These are phyloP conservation scores for Pulveroboletus sp. DNA, from an alignment of 768 basidiomycete species.

Conservation along the genomic window DNA sequence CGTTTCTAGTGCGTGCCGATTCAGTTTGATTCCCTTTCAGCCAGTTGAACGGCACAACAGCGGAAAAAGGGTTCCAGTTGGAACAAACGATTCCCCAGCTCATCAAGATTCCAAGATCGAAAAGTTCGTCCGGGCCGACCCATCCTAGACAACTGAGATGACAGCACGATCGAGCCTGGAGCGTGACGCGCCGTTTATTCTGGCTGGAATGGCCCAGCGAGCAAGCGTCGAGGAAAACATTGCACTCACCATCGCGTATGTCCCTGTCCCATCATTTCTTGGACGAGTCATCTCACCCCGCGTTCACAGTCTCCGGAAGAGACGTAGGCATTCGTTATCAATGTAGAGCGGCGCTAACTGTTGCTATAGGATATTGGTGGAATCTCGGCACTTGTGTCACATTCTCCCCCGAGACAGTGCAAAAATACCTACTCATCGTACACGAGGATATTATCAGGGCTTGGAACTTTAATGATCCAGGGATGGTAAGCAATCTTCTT, in stretches of 20 bases:
- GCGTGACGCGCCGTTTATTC: not conserved
- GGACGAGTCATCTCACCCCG: not conserved
- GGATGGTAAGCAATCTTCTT: not conserved
- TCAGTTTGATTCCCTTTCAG: not conserved
- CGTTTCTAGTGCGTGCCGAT: not conserved
- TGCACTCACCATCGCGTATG: not conserved
- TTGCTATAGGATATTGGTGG: not conserved
- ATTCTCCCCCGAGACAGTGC: not conserved
- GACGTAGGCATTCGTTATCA: not conserved
- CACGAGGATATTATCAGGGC: not conserved
- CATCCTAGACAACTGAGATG: not conserved
- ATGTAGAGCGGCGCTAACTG: not conserved
- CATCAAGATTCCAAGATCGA: not conserved
- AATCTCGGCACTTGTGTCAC: not conserved
- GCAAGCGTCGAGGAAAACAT: not conserved
- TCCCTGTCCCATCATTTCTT: not conserved
- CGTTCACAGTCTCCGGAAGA: not conserved
- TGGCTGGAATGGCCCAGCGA: not conserved
- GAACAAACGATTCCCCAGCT: not conserved
- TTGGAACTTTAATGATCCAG: slow-evolving; percentile 2
- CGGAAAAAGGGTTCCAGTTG: not conserved
- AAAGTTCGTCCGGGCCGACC: not conserved
- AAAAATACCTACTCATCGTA: not conserved
- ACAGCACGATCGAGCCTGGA: not conserved
- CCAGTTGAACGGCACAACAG: not conserved